Percentiles rank a stretch among this genome's conserved stretches.
phyloP scores from a whole-genome alignment of 2,329 filamentous ascomycete genomes.

The Aureobasidium sp. region DNA sequence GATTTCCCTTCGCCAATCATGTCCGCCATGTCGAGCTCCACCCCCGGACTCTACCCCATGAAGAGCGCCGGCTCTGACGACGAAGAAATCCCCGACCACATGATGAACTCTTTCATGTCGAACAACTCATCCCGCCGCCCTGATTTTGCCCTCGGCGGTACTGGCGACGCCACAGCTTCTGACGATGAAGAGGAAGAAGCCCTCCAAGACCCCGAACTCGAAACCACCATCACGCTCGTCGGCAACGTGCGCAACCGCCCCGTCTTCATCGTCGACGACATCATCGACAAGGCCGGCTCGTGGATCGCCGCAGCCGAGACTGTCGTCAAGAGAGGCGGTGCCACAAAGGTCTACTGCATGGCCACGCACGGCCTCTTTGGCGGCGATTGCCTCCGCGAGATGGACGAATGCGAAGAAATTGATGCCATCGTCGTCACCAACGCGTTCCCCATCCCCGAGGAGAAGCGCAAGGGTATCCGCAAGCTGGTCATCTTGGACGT shows the following conservation, averaged over 20 bases:
- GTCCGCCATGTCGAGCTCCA: slow-evolving; percentile 58
- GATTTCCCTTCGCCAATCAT: slow-evolving; percentile 74
- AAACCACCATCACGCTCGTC: slow-evolving; percentile 96
- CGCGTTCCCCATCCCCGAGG: slow-evolving; percentile 82
- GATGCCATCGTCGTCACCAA: slow-evolving; percentile 93
- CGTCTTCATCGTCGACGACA: slow-evolving; percentile 95
- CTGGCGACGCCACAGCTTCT: slow-evolving; percentile 71
- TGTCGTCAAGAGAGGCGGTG: slow-evolving; percentile 84
- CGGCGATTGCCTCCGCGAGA: slow-evolving; percentile 77
- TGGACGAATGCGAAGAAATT: slow-evolving; percentile 89
- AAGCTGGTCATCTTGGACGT: slow-evolving; percentile 90
- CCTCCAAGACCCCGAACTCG: slow-evolving; percentile 70
- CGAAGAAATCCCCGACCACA: slow-evolving; percentile 62
- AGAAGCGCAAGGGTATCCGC: slow-evolving; percentile 61
- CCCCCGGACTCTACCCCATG: slow-evolving; percentile 35
- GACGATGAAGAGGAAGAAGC: slow-evolving; percentile 92
- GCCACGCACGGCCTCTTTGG: slow-evolving; percentile 95
- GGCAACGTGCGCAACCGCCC: slow-evolving; percentile 83
- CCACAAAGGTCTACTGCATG: slow-evolving; percentile 94
- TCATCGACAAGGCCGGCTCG: slow-evolving; percentile 95
- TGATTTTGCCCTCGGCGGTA: slow-evolving; percentile 63
- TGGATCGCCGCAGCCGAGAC: slow-evolving; percentile 98
- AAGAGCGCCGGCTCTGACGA: slow-evolving; percentile 39
- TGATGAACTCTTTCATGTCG: slow-evolving; percentile 76
- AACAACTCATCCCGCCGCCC: slow-evolving; percentile 61